phyloP scores from a whole-genome alignment of 2,329 filamentous ascomycete species.

The Aspergillus amoenus region DNA sequence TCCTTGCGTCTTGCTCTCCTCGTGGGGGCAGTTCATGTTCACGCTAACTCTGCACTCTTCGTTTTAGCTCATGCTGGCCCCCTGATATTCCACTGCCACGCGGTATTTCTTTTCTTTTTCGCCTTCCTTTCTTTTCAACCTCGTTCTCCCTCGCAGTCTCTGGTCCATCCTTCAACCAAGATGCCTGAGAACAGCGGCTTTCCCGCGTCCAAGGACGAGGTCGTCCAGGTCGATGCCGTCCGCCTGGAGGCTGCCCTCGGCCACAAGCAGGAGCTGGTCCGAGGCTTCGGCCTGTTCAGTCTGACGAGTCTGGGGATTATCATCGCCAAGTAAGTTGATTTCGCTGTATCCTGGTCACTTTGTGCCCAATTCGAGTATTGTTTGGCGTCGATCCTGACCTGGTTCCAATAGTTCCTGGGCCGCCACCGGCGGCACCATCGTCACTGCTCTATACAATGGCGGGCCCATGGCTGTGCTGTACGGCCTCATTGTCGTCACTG shows the following conservation, averaged over 20 bases:
- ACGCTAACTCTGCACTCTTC: too few relatives aligned
- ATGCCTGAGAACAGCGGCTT: background rate
- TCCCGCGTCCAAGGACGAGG: background rate
- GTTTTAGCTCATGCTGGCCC: too few relatives aligned
- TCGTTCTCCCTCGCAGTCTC: background rate
- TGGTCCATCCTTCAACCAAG: background rate
- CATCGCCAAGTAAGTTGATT: constrained; percentile 42
- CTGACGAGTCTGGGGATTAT: constrained; percentile 59
- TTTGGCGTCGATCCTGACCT: background rate
- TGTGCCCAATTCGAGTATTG: background rate
- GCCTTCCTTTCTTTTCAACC: background rate
- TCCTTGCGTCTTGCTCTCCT: too few relatives aligned
- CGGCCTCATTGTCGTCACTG: constrained; percentile 49
- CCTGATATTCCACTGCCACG: too few relatives aligned
- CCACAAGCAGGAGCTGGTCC: constrained; percentile 58
- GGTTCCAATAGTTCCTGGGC: constrained; percentile 57
- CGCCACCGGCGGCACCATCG: constrained; percentile 56
- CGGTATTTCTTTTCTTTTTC: background rate
- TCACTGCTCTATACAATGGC: constrained; percentile 58
- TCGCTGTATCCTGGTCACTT: background rate
- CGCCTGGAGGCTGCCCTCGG: constrained; percentile 40
- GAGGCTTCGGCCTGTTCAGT: constrained; percentile 58
- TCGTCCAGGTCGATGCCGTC: constrained; percentile 20
- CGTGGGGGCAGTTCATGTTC: too few relatives aligned
- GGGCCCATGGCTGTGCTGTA: constrained; percentile 61